Evolutionary conservation across 2,329 filamentous ascomycete species (phyloP).

Genomic region (Monosporascus sp.): DNA sequence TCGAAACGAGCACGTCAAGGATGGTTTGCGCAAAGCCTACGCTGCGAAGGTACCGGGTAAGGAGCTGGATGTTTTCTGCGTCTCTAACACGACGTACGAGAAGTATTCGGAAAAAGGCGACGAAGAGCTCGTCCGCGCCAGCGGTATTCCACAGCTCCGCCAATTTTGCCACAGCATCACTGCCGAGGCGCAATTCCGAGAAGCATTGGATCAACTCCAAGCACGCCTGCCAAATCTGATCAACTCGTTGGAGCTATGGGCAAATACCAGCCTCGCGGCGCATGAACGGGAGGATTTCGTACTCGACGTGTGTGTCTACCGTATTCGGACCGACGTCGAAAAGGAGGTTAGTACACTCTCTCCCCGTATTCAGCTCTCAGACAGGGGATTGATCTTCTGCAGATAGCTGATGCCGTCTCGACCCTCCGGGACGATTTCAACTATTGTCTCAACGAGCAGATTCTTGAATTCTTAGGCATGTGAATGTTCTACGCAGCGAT

Average conservation of each 20-base stretch:
- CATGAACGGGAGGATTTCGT: background rate
- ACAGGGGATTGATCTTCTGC: background rate
- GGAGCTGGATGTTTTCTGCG: conserved; percentile 29
- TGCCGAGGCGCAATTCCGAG: conserved; percentile 25
- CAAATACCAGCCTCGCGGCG: conserved; percentile 5
- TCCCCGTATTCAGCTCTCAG: too few species aligned
- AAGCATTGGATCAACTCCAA: conserved; percentile 25
- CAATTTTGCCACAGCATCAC: conserved; percentile 28
- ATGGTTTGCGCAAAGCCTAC: conserved; percentile 22
- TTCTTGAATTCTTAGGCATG: conserved; percentile 9
- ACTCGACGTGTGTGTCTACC: background rate
- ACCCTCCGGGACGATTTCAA: conserved; percentile 5
- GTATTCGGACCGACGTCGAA: background rate
- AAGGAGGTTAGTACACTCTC: background rate
- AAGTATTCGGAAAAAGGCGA: conserved; percentile 26
- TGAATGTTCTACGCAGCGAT: background rate
- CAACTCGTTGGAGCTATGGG: conserved; percentile 25
- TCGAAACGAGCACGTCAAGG: conserved; percentile 24
- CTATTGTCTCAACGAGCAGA: conserved; percentile 7
- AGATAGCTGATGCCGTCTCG: conserved; percentile 4
- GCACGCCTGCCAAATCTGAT: conserved; percentile 22
- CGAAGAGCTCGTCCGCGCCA: conserved; percentile 19
- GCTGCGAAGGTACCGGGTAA: conserved; percentile 14
- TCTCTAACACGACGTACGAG: conserved; percentile 30
- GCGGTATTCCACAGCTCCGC: conserved; percentile 28